A percentile compares a stretch with the other conserved stretches of the same genome.
Evolutionary conservation across 2,329 filamentous ascomycete genomes (phyloP).

Genomic region (Diaporthe ilicicola): DNA sequence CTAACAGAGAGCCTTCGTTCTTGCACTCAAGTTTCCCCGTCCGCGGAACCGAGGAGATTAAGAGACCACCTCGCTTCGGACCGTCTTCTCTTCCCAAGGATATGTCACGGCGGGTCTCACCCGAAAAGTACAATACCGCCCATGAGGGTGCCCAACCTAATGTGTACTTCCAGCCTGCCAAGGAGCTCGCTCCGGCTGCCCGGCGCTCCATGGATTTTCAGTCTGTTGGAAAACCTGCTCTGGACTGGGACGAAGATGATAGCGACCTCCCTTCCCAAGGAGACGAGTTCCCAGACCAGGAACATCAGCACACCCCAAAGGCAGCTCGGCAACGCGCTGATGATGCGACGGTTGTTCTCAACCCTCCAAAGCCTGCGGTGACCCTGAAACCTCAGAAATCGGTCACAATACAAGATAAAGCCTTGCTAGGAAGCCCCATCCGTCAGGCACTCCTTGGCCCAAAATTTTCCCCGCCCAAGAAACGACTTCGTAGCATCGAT

Average conservation of each 20-base stretch:
- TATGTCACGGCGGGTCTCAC: constrained; percentile 33
- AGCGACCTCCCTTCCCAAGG: constrained; percentile 40
- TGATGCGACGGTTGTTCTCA: constrained; percentile 31
- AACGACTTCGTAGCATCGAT: constrained; percentile 56
- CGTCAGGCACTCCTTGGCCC: constrained; percentile 34
- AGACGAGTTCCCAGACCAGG: constrained; percentile 40
- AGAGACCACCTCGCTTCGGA: constrained; percentile 35
- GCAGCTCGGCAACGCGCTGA: constrained; percentile 11
- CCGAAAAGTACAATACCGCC: constrained; percentile 37
- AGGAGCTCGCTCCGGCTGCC: constrained; percentile 37
- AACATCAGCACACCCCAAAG: constrained; percentile 39
- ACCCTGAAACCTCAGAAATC: constrained; percentile 28
- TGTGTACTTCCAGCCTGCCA: constrained; percentile 22
- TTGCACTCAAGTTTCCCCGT: constrained; percentile 46
- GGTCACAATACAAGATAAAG: constrained; percentile 28
- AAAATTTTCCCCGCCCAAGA: constrained; percentile 42
- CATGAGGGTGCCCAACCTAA: constrained; percentile 28
- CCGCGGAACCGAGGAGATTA: constrained; percentile 45
- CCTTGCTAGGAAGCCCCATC: constrained; percentile 32
- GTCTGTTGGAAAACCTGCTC: constrained; percentile 36
- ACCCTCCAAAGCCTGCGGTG: constrained; percentile 26
- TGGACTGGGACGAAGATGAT: constrained; percentile 39
- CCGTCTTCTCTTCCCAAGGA: constrained; percentile 27
- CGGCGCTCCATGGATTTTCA: constrained; percentile 41
- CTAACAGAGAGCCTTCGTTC: constrained; percentile 19